Base-by-base conservation (phyloP, 2,329 filamentous ascomycete species). In the Colletotrichum cuscutae region DNA sequence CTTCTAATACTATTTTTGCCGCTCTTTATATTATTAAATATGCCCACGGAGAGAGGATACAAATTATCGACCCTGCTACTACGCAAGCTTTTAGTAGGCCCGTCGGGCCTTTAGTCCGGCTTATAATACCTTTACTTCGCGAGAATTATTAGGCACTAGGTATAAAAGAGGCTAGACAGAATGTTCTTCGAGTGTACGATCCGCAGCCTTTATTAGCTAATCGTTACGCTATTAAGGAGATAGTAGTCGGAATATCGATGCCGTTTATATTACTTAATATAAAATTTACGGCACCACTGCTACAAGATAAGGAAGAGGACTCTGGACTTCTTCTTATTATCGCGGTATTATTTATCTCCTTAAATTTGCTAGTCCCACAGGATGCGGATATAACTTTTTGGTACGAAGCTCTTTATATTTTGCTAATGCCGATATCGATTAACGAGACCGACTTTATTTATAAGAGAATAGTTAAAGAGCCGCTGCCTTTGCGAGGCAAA, bases 101-200 rank as follows among this genome's bases (percentile, higher is more conserved):
- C 26, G 5, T n/a, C 4, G 26, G 54, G 9, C 54, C 26, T n/a
- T 11, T 7, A 13, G 30, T 28, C 26, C 54, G 13, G 6, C 26
- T 26, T 59, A 81, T 15, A 77, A 79, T 32, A 56, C 54, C 78
- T 2, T 77, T 77, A 19, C 30, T 9, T 32, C 54, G 19, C 26
- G 7, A 57, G 5, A 28, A 15, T 12, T 26, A 57, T 32, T 57
- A 26, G 54, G 54, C 4, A n/a, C 52, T 54, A 15, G 9, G 19
- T n/a, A 19, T 54, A 2, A n/a, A n/a, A n/a, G 2, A 26, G 19
- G 52, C 52, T n/a, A 22, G 22, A 15, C 26, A 57, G 13, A 15
- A 57, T 28, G 15, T 57, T 7, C 54, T 57, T 32, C 26, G 26
- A 15, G 26, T 57, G 2, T 57, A 57, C 54, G 54, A 57, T 19